A percentile compares a stretch with the other conserved stretches of the same genome.
phyloP scores from a whole-genome alignment of 202 grass and related monocot species.

The Schoenoplectus tabernaemontani region DNA sequence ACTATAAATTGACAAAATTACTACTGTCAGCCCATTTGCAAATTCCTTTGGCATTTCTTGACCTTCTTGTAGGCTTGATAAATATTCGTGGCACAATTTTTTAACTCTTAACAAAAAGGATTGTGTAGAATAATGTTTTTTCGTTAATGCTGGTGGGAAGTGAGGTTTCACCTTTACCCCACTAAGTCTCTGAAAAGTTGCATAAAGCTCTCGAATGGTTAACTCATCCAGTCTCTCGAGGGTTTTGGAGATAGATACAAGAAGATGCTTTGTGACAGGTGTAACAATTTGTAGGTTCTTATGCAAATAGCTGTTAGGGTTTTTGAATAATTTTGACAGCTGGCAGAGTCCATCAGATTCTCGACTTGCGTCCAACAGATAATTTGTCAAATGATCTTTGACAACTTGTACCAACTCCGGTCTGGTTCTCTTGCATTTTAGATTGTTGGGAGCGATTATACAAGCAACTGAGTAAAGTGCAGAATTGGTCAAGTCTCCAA shows the following conservation, averaged over 20 bases:
- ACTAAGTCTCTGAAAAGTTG: slow-evolving; percentile 21
- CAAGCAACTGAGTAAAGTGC: slow-evolving; percentile 26
- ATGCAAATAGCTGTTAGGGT: slow-evolving; percentile 14
- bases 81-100: background rate
- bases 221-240: slow-evolving; percentile 28
- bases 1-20: slow-evolving; percentile 27
- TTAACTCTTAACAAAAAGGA: slow-evolving; percentile 17
- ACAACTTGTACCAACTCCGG: slow-evolving; percentile 18
- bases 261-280: slow-evolving; percentile 1
- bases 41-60: slow-evolving; percentile 26
- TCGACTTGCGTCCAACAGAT: background rate
- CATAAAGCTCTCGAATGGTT: slow-evolving; percentile 26
- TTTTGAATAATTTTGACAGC: slow-evolving; percentile 20
- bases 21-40: slow-evolving; percentile 29
- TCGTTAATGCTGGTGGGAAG: slow-evolving; percentile 19
- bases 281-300: background rate
- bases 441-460: slow-evolving; percentile 22
- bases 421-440: slow-evolving; percentile 18
- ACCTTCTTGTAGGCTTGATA: slow-evolving; percentile 12
- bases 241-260: slow-evolving; percentile 20
- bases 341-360: background rate
- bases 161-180: slow-evolving; percentile 16
- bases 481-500: slow-evolving; percentile 14
- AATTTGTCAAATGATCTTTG: slow-evolving; percentile 22
- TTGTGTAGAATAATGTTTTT: background rate